Conservation (phyloP, 2,329 filamentous ascomycete species). For the Exophiala viscosa region DNA sequence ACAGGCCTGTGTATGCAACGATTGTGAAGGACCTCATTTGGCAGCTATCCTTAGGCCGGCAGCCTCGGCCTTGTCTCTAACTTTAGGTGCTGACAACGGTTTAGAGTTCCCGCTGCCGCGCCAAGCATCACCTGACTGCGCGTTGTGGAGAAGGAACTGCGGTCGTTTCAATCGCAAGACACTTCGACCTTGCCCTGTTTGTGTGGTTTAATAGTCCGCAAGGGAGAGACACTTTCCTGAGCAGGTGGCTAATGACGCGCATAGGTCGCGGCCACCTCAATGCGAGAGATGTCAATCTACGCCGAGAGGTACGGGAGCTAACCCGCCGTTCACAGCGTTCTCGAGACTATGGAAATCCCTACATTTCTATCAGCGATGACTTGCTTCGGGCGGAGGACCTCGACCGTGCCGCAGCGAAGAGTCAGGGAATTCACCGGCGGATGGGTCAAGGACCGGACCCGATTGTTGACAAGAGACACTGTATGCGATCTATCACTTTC, state of each 20-base stretch:
- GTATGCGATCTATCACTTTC: not conserved
- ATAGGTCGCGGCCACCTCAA: slow-evolving; percentile 13
- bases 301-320: not conserved
- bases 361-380: slow-evolving; percentile 5
- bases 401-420: slow-evolving; percentile 3
- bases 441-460: slow-evolving; percentile 5
- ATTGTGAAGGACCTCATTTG: too few species aligned
- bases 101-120: too few species aligned
- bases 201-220: too few species aligned
- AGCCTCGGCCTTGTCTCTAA: too few species aligned
- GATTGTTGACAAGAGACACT: not conserved
- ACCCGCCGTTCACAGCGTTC: slow-evolving; percentile 7
- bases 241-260: slow-evolving; percentile 2
- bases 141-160: too few species aligned
- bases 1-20: too few species aligned
- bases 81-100: too few species aligned
- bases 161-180: too few species aligned
- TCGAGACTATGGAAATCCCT: slow-evolving; percentile 12
- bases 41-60: too few species aligned
- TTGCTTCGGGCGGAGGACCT: not conserved
- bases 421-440: not conserved
- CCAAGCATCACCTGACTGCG: too few species aligned
- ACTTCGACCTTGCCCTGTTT: too few species aligned
- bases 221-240: too few species aligned
- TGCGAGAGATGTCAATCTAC: slow-evolving; percentile 9